These are phyloP conservation scores for Trichosporon asahii DNA, from an alignment of 1,284 basidiomycete genomes.

Conservation along the genomic window DNA sequence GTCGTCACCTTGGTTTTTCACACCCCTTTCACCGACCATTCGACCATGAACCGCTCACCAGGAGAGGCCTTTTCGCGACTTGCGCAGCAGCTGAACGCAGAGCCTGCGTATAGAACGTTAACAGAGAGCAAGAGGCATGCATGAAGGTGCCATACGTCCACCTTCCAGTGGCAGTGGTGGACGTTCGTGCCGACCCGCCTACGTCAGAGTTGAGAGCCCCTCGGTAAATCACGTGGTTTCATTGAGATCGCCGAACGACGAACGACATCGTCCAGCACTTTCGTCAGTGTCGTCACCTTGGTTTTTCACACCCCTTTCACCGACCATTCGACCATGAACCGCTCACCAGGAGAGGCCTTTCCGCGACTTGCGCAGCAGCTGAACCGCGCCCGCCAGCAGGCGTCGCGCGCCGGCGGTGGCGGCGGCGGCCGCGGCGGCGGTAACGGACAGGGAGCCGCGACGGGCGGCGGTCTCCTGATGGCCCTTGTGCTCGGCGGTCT, in stretches of 20 bases:
- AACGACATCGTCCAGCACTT: slow-evolving; percentile 5
- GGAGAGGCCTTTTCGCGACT: slow-evolving; percentile 47
- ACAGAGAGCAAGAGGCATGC: no score
- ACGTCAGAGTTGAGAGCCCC: not conserved
- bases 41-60: slow-evolving; percentile 43
- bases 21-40: not conserved
- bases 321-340: slow-evolving; percentile 34
- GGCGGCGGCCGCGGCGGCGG: slow-evolving; percentile 42
- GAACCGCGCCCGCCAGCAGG: slow-evolving; percentile 43
- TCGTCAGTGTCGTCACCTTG: slow-evolving; percentile 8
- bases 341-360: slow-evolving; percentile 47
- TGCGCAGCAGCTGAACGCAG: slow-evolving; percentile 49
- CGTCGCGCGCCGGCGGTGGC: slow-evolving; percentile 33
- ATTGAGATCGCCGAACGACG: not conserved
- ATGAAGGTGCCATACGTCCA: no score
- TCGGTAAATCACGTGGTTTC: not conserved
- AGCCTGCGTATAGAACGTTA: no score
- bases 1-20: slow-evolving; percentile 4
- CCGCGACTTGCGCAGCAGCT: slow-evolving; percentile 47
- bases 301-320: not conserved
- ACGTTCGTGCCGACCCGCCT: not conserved
- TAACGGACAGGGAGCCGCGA: slow-evolving; percentile 63
- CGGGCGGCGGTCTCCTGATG: slow-evolving; percentile 74
- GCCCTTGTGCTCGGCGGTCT: slow-evolving; percentile 77
- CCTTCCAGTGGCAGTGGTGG: no score